Base-by-base conservation (phyloP, 2,329 filamentous ascomycete species). In the Phialocephala sp. region DNA sequence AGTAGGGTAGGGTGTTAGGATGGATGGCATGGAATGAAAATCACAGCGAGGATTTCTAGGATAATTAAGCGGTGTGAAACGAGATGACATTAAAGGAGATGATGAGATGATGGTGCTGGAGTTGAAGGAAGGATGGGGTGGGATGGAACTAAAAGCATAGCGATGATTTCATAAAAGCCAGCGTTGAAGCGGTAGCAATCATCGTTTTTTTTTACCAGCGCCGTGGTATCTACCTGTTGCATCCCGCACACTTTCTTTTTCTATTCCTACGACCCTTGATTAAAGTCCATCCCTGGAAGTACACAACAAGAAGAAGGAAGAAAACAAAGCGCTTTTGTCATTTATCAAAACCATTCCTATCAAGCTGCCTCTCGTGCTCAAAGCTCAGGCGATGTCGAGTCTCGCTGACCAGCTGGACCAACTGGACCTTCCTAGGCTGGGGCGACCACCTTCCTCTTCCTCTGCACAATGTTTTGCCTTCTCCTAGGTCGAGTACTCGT, bases 151-250 rank as follows among this genome's bases (percentile, higher is more conserved):
- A 6, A 32, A 32, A 32, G 27, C 6, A 32, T 32, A 6, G 27
- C 27, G 27, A 32, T 32, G 27, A 32, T 32, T 32, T 32, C 27
- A 32, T 32, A 32, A 32, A 32, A 32, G 27, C 27, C 3, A 32
- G 27, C 27, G 27, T 32, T 32, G 27, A 32, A 32, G 27, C 27
- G 6, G 6, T 32, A 32, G 27, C 15, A 35, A 36, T 56, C 5
- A 18, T 20, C 36, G 36, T 56, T 36, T 32, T 36, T 56, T 36
- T 32, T 36, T 56, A 56, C 27, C 52, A 56, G 22, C 52, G 27
- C 52, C 11, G 52, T 56, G 52, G 27, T 36, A 56, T 56, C 52
- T 36, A 56, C 9, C 22, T 20, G 22, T 50, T 27, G 8, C 22
- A 35, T 24, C 52, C 35, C 35, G n/a, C 14, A 4, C 22, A 12